Conservation (phyloP, 176 grass and related monocot genomes). For the Elymus sibiricus region DNA sequence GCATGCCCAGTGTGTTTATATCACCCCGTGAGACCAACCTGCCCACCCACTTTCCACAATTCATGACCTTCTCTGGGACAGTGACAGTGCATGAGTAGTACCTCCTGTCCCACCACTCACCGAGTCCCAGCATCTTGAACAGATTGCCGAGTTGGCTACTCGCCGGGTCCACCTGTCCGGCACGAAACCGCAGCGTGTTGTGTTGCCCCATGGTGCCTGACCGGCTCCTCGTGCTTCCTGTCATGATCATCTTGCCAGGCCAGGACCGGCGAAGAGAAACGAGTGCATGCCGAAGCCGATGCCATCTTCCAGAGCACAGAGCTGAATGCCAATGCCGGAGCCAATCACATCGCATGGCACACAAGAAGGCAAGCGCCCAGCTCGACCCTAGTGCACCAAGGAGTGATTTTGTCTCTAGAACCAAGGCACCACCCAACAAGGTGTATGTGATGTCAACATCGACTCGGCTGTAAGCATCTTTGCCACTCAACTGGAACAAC, state of each 20-base stretch:
- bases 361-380: not conserved
- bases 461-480: not conserved
- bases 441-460: conserved; percentile 32
- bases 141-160: not conserved
- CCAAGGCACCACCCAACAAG: conserved; percentile 25
- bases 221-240: not conserved
- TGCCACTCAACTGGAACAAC: not conserved
- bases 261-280: not conserved
- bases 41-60: not conserved
- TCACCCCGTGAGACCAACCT: not conserved
- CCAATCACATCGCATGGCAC: not conserved
- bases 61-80: not conserved
- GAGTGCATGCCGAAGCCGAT: not conserved
- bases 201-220: conserved; percentile 11
- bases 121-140: not conserved
- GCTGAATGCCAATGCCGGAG: not conserved
- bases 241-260: not conserved
- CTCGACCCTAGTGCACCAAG: not conserved
- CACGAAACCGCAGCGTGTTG: not conserved
- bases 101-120: not conserved
- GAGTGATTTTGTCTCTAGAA: not conserved
- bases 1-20: conserved; percentile 4
- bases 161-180: not conserved
- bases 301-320: not conserved
- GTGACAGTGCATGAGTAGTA: not conserved